These are phyloP conservation scores for Emiliania huxleyi DNA, from an alignment of 78 protist species.

Conservation along the genomic window DNA sequence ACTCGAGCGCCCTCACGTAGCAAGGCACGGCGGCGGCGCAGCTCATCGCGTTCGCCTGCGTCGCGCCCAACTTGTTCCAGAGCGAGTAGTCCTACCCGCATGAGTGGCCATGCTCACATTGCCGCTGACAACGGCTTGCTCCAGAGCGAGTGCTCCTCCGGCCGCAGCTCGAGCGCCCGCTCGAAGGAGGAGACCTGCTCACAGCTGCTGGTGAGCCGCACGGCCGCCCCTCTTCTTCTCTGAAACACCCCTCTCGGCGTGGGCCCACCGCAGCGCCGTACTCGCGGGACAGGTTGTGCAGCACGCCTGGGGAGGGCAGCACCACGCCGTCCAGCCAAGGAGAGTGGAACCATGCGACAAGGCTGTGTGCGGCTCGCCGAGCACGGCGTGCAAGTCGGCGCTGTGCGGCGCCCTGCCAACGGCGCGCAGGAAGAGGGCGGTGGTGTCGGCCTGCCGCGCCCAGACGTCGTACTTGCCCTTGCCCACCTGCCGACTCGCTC, in stretches of 20 bases:
- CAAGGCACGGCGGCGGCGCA: neutral
- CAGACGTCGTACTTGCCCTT: too few relatives aligned
- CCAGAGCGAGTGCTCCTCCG: too few relatives aligned
- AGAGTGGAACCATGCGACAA: too few relatives aligned
- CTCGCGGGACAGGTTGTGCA: neutral
- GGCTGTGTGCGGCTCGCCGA: too few relatives aligned
- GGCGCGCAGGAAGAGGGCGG: neutral
- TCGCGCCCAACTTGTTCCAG: constrained; percentile 17
- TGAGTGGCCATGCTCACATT: too few relatives aligned
- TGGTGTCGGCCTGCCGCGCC: neutral
- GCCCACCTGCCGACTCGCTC: too few relatives aligned
- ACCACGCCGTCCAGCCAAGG: too few relatives aligned
- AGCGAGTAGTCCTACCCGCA: constrained; percentile 23
- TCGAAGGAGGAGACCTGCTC: neutral
- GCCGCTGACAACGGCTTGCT: too few relatives aligned
- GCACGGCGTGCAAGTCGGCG: neutral
- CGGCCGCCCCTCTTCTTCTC: too few relatives aligned
- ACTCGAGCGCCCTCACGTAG: neutral
- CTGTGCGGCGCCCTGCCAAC: neutral
- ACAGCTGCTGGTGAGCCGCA: too few relatives aligned
- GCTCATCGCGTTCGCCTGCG: neutral
- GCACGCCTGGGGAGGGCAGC: too few relatives aligned
- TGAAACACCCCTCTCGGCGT: too few relatives aligned
- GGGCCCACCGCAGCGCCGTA: neutral
- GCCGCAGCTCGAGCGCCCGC: neutral